Conservation (phyloP, 257 asterid genomes). For the Solanum dulcamara region DNA sequence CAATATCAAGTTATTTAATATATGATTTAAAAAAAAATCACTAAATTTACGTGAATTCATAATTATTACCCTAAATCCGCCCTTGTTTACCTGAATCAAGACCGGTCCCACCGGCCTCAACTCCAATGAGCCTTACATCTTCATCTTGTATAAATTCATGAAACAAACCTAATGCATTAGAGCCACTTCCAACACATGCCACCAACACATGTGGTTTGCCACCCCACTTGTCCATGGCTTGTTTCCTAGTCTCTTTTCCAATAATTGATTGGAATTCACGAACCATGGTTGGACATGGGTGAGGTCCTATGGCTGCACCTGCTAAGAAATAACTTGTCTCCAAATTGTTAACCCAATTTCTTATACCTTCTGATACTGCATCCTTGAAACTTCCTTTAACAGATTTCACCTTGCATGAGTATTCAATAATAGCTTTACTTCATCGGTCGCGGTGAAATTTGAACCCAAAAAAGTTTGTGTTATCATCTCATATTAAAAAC, state of each 20-base stretch:
- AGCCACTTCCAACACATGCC: slow-evolving; percentile 72
- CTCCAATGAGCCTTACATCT: slow-evolving; percentile 60
- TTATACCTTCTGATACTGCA: slow-evolving; percentile 55
- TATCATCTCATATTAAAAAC: no score
- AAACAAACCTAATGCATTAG: slow-evolving; percentile 66
- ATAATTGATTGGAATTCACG: slow-evolving; percentile 57
- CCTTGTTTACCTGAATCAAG: slow-evolving; percentile 15
- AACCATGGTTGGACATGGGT: slow-evolving; percentile 64
- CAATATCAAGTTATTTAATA: not conserved
- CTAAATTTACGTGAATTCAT: not conserved
- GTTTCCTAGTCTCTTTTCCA: slow-evolving; percentile 65
- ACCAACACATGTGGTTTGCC: slow-evolving; percentile 64
- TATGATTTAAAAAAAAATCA: no score
- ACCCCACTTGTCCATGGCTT: slow-evolving; percentile 57
- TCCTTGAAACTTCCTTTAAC: slow-evolving; percentile 56
- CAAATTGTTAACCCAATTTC: slow-evolving; percentile 48
- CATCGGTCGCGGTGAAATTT: no score
- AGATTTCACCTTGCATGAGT: slow-evolving; percentile 18
- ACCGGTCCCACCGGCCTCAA: slow-evolving; percentile 58
- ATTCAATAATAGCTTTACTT: no score
- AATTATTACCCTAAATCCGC: not conserved
- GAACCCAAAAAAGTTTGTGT: no score
- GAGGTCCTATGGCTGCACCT: slow-evolving; percentile 68
- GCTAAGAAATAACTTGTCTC: slow-evolving; percentile 38
- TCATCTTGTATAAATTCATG: slow-evolving; percentile 60